Conservation (phyloP, 2,329 filamentous ascomycete species). For the Fusarium buxicola region DNA sequence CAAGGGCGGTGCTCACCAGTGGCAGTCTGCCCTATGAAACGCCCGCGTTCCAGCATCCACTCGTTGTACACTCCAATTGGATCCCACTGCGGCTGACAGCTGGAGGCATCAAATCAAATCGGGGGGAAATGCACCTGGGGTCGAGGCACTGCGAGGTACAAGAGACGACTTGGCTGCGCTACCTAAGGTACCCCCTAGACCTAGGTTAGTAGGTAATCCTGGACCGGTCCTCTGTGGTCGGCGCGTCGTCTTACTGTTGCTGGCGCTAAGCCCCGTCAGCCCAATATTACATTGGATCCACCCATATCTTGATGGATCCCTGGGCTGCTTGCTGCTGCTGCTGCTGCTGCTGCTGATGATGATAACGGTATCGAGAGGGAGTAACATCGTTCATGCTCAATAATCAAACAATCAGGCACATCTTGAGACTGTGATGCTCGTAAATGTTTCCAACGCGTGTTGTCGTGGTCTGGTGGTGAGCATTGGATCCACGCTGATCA, state of each 20-base stretch:
- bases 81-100: conserved; percentile 36
- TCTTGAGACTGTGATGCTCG: no score
- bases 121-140: no score
- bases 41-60: conserved; percentile 18
- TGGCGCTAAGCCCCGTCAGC: conserved; percentile 37
- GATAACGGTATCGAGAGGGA: neutral
- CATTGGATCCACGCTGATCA: conserved; percentile 2
- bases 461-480: neutral
- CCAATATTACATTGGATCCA: conserved; percentile 12
- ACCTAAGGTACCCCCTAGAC: no score
- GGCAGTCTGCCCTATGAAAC: conserved; percentile 42
- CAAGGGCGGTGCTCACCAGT: conserved; percentile 26
- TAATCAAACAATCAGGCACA: no score
- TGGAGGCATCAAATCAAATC: no score
- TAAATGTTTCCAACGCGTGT: no score
- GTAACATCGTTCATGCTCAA: neutral
- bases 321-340: neutral
- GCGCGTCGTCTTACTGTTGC: conserved; percentile 26
- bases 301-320: neutral
- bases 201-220: no score
- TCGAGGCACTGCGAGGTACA: conserved; percentile 20
- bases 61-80: conserved; percentile 18
- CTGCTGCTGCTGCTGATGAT: neutral
- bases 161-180: conserved; percentile 17
- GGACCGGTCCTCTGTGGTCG: conserved; percentile 3